Percentiles rank a stretch among this genome's conserved stretches.
Conservation (phyloP, 1,284 basidiomycete species). For the Papiliotrema laurentii region DNA sequence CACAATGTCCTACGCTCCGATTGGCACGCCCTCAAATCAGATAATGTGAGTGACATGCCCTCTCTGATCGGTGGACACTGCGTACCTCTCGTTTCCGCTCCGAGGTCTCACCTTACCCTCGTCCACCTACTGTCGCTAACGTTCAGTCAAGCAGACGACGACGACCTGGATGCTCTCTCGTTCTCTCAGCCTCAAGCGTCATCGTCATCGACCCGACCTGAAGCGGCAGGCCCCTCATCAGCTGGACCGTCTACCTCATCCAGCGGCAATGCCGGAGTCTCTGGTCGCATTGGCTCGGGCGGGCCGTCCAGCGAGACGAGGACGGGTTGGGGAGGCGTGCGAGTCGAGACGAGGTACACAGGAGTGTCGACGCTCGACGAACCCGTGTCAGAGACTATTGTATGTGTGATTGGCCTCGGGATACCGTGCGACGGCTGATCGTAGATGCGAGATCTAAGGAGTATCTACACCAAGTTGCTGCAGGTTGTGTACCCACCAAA, state of each 20-base stretch:
- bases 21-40: constrained; percentile 20
- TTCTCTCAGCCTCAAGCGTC: constrained; percentile 33
- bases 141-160: constrained; percentile 47
- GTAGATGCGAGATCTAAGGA: constrained; percentile 77
- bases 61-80: not conserved
- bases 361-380: constrained; percentile 85
- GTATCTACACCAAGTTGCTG: constrained; percentile 84
- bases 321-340: constrained; percentile 61
- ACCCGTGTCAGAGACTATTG: constrained; percentile 81
- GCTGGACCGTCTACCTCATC: constrained; percentile 34
- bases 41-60: constrained; percentile 24
- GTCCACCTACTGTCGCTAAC: not conserved
- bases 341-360: constrained; percentile 77
- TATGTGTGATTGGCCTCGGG: too few species aligned
- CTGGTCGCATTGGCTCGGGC: constrained; percentile 67
- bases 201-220: constrained; percentile 9
- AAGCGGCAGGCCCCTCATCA: constrained; percentile 1
- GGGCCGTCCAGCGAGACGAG: constrained; percentile 31
- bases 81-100: not conserved
- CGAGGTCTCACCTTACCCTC: not conserved
- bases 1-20: constrained; percentile 30
- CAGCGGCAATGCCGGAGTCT: constrained; percentile 46
- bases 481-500: constrained; percentile 86
- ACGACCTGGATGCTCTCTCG: constrained; percentile 46
- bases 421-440: too few species aligned